Conservation (phyloP, 176 grass and related monocot species). For the Olyra latifolia region DNA sequence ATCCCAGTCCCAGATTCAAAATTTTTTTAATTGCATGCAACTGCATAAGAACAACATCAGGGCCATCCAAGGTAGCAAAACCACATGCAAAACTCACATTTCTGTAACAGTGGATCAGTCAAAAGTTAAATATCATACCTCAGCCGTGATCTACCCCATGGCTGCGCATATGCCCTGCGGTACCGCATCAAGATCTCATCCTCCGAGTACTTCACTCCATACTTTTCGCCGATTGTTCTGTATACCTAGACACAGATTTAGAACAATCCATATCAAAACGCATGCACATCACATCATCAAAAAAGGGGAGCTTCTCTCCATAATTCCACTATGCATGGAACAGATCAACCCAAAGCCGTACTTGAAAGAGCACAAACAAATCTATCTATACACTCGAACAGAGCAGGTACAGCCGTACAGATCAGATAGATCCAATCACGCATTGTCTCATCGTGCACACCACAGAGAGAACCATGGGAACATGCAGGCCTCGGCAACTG, state of each 20-base stretch:
- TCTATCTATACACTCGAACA: neutral
- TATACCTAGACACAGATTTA: constrained; percentile 63
- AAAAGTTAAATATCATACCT: constrained; percentile 48
- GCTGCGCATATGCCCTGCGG: constrained; percentile 63
- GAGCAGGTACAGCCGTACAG: neutral
- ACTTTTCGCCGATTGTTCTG: constrained; percentile 77
- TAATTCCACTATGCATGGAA: neutral
- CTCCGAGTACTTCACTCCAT: constrained; percentile 85
- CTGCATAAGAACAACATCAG: neutral
- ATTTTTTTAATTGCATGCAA: neutral
- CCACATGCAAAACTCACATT: neutral
- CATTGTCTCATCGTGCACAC: neutral
- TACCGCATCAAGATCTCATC: constrained; percentile 85
- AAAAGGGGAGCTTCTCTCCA: neutral
- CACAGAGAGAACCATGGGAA: neutral
- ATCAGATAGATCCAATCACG: constrained; percentile 20
- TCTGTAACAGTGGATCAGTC: neutral
- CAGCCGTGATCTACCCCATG: constrained; percentile 86
- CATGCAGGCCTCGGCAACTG: constrained; percentile 1
- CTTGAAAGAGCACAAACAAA: constrained; percentile 14
- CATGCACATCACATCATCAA: neutral
- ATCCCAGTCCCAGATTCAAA: constrained; percentile 18
- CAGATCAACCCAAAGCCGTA: neutral
- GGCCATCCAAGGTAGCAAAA: neutral
- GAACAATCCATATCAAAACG: neutral